A percentile compares a stretch with the other conserved stretches of the same genome.
These are phyloP conservation scores for Coniochaeta sp. DNA, from an alignment of 2,329 filamentous ascomycete species.

Conservation along the genomic window DNA sequence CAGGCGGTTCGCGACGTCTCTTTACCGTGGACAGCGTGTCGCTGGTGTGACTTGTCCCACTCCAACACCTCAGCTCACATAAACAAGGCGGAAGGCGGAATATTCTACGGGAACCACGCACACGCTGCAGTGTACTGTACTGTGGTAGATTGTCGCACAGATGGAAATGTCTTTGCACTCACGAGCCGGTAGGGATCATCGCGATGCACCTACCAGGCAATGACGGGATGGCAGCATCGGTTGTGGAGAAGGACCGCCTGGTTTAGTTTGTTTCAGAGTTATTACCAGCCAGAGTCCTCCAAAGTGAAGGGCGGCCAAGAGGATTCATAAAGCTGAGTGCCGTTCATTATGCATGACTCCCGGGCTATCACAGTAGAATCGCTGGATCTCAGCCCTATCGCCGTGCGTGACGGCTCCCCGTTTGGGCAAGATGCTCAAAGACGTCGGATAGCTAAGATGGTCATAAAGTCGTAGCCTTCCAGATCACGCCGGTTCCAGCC, in stretches of 20 bases:
- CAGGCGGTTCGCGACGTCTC: too few relatives aligned
- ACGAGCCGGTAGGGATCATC: too few relatives aligned
- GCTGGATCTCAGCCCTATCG: not conserved
- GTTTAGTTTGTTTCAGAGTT: constrained; percentile 1
- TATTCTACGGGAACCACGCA: too few relatives aligned
- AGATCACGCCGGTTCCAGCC: not conserved
- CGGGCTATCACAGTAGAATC: not conserved
- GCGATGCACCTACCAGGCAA: not conserved
- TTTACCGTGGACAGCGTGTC: not conserved
- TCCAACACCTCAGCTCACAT: too few relatives aligned
- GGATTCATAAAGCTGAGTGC: not conserved
- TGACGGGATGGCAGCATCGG: too few relatives aligned
- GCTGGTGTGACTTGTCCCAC: not conserved
- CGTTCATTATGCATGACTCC: not conserved
- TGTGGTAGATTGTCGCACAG: not conserved
- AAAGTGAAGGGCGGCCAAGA: not conserved
- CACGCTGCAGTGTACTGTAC: not conserved
- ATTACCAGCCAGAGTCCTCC: not conserved
- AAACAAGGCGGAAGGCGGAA: too few relatives aligned
- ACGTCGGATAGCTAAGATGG: too few relatives aligned
- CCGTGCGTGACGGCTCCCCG: not conserved
- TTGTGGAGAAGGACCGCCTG: not conserved
- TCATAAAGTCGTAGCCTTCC: not conserved
- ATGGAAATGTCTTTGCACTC: constrained; percentile 1
- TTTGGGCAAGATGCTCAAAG: not conserved